Evolutionary conservation across 768 basidiomycete genomes (phyloP).

Genomic region (Xanthoconium stramineum): DNA sequence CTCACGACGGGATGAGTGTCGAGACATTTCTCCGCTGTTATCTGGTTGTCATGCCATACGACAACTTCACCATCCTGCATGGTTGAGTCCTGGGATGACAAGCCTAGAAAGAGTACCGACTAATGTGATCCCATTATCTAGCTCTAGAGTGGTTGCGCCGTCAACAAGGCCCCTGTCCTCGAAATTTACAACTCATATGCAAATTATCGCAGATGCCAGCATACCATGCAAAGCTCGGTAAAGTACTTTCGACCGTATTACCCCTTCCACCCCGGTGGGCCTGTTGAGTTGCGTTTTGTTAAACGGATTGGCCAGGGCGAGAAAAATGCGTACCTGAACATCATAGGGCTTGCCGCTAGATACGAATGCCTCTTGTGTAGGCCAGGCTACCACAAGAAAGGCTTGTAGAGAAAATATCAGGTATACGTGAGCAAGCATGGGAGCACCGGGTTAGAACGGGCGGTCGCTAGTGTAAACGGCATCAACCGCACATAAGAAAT

Average conservation of each 20-base stretch:
- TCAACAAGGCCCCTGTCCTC: conserved; percentile 63
- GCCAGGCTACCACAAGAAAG: conserved; percentile 23
- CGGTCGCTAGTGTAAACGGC: not conserved
- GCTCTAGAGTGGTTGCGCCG: conserved; percentile 72
- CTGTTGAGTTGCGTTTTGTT: conserved; percentile 31
- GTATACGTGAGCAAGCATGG: conserved; percentile 16
- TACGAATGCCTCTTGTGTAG: conserved; percentile 25
- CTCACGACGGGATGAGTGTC: conserved; percentile 66
- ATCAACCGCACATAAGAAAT: not conserved
- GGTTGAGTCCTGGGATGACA: conserved; percentile 4
- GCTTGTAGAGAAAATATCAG: conserved; percentile 5
- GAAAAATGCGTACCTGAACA: conserved; percentile 40
- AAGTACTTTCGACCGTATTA: conserved; percentile 66
- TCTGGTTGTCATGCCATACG: conserved; percentile 78
- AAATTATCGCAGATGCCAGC: conserved; percentile 9
- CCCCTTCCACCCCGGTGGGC: conserved; percentile 78
- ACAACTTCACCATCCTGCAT: conserved; percentile 69
- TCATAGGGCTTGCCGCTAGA: conserved; percentile 40
- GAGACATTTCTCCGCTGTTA: conserved; percentile 58
- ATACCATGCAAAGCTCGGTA: conserved; percentile 77
- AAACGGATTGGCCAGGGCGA: not conserved
- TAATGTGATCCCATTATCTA: conserved; percentile 77
- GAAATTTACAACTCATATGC: conserved; percentile 3
- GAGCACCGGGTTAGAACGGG: not conserved
- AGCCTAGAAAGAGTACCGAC: conserved; percentile 31